Evolutionary conservation across 2,329 filamentous ascomycete species (phyloP).

Genomic region (Alternaria burnsii): DNA sequence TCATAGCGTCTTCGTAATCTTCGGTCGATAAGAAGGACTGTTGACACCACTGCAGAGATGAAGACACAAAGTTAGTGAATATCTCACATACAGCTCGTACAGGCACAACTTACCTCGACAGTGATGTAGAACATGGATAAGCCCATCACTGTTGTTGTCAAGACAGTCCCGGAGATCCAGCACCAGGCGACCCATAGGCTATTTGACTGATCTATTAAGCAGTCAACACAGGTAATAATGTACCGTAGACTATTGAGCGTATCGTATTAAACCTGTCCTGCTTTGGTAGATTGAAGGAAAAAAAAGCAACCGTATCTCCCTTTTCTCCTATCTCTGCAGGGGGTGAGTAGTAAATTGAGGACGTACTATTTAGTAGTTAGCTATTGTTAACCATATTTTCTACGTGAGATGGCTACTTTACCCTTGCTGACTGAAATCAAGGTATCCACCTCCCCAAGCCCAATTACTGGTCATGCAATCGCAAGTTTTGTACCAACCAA

Average conservation of each 20-base stretch:
- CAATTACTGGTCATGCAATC: conserved; percentile 53
- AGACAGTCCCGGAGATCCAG: conserved; percentile 45
- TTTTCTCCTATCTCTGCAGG: too few species aligned
- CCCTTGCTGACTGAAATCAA: conserved; percentile 46
- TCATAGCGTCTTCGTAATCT: conserved; percentile 36
- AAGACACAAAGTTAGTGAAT: not conserved
- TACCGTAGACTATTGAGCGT: too few species aligned
- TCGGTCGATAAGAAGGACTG: conserved; percentile 51
- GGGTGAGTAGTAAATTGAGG: too few species aligned
- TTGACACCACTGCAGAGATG: conserved; percentile 41
- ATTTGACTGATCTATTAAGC: conserved; percentile 37
- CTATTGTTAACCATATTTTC: too few species aligned
- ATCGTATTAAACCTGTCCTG: too few species aligned
- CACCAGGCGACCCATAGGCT: conserved; percentile 36
- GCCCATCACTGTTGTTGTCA: conserved; percentile 42
- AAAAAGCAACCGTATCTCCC: too few species aligned
- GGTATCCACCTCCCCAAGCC: conserved; percentile 53
- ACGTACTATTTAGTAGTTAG: too few species aligned
- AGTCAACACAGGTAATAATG: too few species aligned
- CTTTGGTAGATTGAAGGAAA: too few species aligned
- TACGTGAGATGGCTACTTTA: too few species aligned
- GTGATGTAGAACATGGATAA: conserved; percentile 50
- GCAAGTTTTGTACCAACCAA: conserved; percentile 55
- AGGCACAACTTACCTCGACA: conserved; percentile 24
- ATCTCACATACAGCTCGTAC: not conserved